Base-by-base conservation (phyloP, 2,329 filamentous ascomycete genomes). In the Colletotrichum falcatum region DNA sequence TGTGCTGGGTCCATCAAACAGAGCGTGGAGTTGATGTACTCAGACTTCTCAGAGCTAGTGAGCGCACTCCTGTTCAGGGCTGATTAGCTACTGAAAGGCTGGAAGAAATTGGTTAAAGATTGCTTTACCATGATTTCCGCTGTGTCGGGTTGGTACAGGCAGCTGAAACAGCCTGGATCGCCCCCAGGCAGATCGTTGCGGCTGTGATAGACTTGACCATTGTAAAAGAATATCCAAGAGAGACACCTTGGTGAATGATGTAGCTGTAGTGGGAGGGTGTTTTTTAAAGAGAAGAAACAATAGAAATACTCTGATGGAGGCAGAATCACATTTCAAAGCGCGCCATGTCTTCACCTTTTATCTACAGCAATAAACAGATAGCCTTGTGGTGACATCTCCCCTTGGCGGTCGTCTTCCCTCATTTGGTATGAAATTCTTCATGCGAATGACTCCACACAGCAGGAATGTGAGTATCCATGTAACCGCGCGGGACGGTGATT, bases 1-100 rank as follows among this genome's bases (percentile, higher is more conserved):
- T 65, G 60, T 1, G 60, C 60, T 0, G 65, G 54, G 23, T 72
- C 61, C 70, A 72, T 70, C 44, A 72, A 28, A 33, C 70, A 72
- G 5, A 70, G 66, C 2, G 49, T 60, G 0, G 66, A 49, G 2
- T 46, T 48, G 16, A 72, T 72, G 51, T 66, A 72, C 42, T 46
- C 54, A 1, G 55, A 33, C 42, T 70, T 72, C 39, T 72, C 61
- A 16, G 18, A 44, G 42, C 18, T 44, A n/a, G 51, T 66, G 30
- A 72, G 12, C 3, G 30, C 62, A 12, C 37, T 39, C 70, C 66
- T 72, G 23, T 53, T 30, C 1, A 2, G 20, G 20, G 5, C 8
- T 5, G 2, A 20, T 55, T 23, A 55, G 33, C 30, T 4, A 23
- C n/a, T 6, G 2, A 2, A 6, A 55, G 3, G 12, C 11, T 1